A percentile compares a stretch with the other conserved stretches of the same genome.
These are phyloP conservation scores for Daldinia decipiens DNA, from an alignment of 495 filamentous ascomycete species.

Conservation along the genomic window DNA sequence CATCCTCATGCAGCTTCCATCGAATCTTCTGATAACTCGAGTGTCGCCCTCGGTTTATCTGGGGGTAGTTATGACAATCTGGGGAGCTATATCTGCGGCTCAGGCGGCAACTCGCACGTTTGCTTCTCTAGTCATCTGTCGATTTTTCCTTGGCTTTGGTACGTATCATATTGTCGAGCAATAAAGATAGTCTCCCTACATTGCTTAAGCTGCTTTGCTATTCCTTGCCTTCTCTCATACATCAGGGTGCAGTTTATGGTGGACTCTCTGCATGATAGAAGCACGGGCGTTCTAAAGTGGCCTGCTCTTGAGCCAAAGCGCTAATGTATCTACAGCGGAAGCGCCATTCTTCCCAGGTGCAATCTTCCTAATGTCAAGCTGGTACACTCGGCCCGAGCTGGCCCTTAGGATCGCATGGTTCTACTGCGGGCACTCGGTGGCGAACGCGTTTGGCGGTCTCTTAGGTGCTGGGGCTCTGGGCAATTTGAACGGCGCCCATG, in stretches of 20 bases:
- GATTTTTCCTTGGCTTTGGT: constrained; percentile 72
- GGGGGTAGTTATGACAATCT: constrained; percentile 65
- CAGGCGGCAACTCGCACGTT: constrained; percentile 66
- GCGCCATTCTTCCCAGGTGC: constrained; percentile 63
- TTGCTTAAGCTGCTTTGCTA: too few species aligned
- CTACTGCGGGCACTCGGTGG: constrained; percentile 65
- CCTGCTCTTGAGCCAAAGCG: not conserved
- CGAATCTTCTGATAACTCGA: constrained; percentile 64
- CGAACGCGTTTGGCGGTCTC: constrained; percentile 68
- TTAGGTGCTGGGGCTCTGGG: constrained; percentile 63
- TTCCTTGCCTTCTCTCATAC: too few species aligned
- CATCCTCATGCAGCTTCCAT: constrained; percentile 65
- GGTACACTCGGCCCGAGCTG: constrained; percentile 62
- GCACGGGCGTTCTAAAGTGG: too few species aligned
- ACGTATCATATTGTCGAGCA: not conserved
- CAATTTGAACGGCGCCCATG: constrained; percentile 52
- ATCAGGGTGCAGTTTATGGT: too few species aligned
- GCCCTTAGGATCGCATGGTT: constrained; percentile 65
- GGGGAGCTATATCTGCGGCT: constrained; percentile 68
- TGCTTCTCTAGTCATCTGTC: constrained; percentile 63
- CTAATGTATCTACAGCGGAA: constrained; percentile 49
- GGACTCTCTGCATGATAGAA: too few species aligned
- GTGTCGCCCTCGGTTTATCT: constrained; percentile 54
- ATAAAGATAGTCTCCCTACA: too few species aligned
- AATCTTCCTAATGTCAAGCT: constrained; percentile 62